Base-by-base conservation (phyloP, 164 flowering plant genomes). In the Vitis rotundifolia region DNA sequence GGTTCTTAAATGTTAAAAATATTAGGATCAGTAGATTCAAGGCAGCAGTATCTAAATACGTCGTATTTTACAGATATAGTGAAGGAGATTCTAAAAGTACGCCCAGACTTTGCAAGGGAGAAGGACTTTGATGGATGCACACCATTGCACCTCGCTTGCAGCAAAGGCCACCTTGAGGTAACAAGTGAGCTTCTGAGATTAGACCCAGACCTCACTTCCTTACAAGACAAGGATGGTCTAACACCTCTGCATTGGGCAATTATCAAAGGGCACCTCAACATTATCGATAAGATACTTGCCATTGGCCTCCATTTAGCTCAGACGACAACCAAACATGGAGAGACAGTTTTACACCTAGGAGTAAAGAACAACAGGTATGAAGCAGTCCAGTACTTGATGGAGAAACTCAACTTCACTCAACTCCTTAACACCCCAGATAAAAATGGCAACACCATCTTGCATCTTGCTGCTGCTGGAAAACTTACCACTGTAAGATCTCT, bases 381-480 rank as follows among this genome's bases (percentile, higher is more conserved):
- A 0, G 83, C 83, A 0, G 63, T 83, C 6, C 74, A 57, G 68
- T 86, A 75, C 78, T 63, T 87, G 52, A 75, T 80, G 26, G 87
- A 86, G 57, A 73, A 62, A 8, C 77, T 83, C 16, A 61, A 84
- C 63, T 69, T 77, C 53, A 68, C 78, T 26, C 68, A 69, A 22
- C 77, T 87, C 26, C 66, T 81, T 3, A 81, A 86, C 71, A n/a
- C 69, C 61, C 73, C 67, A 1, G 89, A 89, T 53, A 67, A 67
- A 18, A 82, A 86, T 50, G 91, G 91, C 22, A 87, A 89, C 70
- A 87, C 87, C 7, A 61, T 85, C 57, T 63, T 89, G 75, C 93
- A 89, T 69, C 72, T 86, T 3, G 91, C 91, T 26, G 74, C 81
- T 2, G 86, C 84, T n/a, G 84, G 76, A 5, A 89, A 84, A 75